phyloP scores from a whole-genome alignment of 2,329 filamentous ascomycete genomes.

The Pseudocercospora fuligena region DNA sequence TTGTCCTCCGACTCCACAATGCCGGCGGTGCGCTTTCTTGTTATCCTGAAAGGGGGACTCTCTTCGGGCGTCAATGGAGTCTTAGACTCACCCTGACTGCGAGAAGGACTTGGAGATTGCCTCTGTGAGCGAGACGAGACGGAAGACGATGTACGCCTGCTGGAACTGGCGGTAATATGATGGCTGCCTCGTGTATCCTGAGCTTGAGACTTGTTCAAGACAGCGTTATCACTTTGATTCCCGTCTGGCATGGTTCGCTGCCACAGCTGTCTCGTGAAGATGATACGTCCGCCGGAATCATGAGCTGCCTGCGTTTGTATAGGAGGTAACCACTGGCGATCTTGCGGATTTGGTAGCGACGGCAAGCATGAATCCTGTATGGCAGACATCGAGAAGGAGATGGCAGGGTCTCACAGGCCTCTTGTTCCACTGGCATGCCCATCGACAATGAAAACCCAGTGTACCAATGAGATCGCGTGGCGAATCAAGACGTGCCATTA shows the following conservation, averaged over 20 bases:
- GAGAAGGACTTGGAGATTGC: conserved; percentile 37
- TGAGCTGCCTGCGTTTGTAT: conserved; percentile 35
- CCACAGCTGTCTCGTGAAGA: conserved; percentile 46
- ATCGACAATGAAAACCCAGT: conserved; percentile 39
- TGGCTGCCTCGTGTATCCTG: conserved; percentile 33
- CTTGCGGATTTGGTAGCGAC: conserved; percentile 23
- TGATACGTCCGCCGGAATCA: conserved; percentile 37
- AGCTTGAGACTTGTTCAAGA: conserved; percentile 41
- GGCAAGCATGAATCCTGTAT: conserved; percentile 32
- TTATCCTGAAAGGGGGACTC: conserved; percentile 39
- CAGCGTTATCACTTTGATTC: conserved; percentile 33
- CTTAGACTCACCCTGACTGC: conserved; percentile 30
- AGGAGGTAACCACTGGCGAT: conserved; percentile 22
- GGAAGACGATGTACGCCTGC: conserved; percentile 37
- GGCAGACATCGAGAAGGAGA: conserved; percentile 39
- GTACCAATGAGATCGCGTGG: conserved; percentile 37
- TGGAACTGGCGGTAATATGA: conserved; percentile 29
- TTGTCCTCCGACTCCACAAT: conserved; percentile 41
- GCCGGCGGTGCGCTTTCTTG: conserved; percentile 41
- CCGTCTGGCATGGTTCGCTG: conserved; percentile 43
- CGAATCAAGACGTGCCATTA: conserved; percentile 38
- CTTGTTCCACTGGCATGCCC: conserved; percentile 41
- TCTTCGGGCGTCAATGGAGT: conserved; percentile 45
- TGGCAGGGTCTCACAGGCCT: conserved; percentile 37
- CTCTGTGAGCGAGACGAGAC: conserved; percentile 38